Conservation (phyloP, 371 early-diverging fungal species). For the Apophysomyces elegans region DNA sequence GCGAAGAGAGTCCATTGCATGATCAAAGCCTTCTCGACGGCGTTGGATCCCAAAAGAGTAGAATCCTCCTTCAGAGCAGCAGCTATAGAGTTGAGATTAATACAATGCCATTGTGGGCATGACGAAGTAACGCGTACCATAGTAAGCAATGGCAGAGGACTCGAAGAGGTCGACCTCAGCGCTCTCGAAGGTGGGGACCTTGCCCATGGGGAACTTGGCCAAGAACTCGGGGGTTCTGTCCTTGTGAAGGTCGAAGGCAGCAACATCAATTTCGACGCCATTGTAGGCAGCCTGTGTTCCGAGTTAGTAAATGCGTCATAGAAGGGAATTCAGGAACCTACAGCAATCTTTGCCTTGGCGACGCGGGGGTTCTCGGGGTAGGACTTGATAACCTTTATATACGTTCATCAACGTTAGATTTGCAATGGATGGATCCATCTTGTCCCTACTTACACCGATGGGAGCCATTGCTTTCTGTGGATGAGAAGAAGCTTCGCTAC, state of each 20-base stretch:
- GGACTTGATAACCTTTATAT: constrained; percentile 49
- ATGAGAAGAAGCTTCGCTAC: not conserved
- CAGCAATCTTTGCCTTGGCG: constrained; percentile 73
- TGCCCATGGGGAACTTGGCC: constrained; percentile 82
- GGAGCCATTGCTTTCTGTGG: constrained; percentile 24
- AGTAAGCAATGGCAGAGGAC: constrained; percentile 87
- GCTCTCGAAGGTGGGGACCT: constrained; percentile 85
- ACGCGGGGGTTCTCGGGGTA: constrained; percentile 63
- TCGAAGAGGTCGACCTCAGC: constrained; percentile 76
- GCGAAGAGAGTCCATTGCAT: constrained; percentile 79
- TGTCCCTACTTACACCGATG: constrained; percentile 26
- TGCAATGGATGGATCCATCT: constrained; percentile 15
- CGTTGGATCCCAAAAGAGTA: constrained; percentile 65
- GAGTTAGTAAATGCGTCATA: not conserved
- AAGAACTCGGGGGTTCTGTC: constrained; percentile 78
- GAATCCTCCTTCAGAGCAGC: constrained; percentile 67
- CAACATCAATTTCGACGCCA: constrained; percentile 71
- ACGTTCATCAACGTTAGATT: not conserved
- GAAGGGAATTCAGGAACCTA: constrained; percentile 15
- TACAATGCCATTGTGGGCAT: too few species aligned
- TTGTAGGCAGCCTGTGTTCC: constrained; percentile 64
- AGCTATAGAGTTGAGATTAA: constrained; percentile 37
- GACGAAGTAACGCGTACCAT: constrained; percentile 55
- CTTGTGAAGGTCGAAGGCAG: constrained; percentile 68
- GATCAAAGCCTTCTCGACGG: constrained; percentile 78